Evolutionary conservation across 108 stramenopile genomes (phyloP), one percentile per base, ranked within the genome.

Genomic region (Bacterosira constricta): DNA sequence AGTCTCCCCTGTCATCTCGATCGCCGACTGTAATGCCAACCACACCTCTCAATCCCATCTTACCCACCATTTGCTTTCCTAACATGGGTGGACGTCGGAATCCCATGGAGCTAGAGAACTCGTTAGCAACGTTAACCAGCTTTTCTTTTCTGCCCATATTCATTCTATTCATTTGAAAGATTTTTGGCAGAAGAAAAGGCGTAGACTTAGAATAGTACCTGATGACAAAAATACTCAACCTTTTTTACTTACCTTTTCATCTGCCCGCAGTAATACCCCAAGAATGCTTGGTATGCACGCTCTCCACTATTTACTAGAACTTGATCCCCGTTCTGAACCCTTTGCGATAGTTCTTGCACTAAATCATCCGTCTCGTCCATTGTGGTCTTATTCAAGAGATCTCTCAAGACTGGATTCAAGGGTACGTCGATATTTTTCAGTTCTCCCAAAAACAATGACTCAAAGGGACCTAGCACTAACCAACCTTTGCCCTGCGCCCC

Each of bases 261-360:
- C 47, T 82, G 79, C 31, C 73, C 66, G 37, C 86, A 80, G 86
- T 90, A 90, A 82, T 83, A 91, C 6, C 90, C 90, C 41, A 91
- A 67, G 64, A 81, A 88, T 7, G 90, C 86, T 32, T 79, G 66
- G 69, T 80, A 84, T 15, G 80, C 74, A 34, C 41, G 44, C 26
- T 58, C 70, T 21, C 66, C 75, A 27, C 66, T 54, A 5, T 52
- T 60, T 45, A 30, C 32, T 3, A 74, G 62, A 11, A 46, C 25
- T 58, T 74, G 36, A 44, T 74, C 73, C 15, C 73, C 64, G 50
- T 56, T n/a, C 66, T 55, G 41, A 34, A 74, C 18, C 17, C 63
- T 41, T 6, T 32, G 57, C 31, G 35, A 23, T 1, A 74, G 18
- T 13, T 20, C 12, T 17, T 60, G 66, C 73, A 68, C 45, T 10